Percentiles rank a stretch among this genome's conserved stretches.
phyloP scores from a whole-genome alignment of 2,329 filamentous ascomycete genomes.

The Nakataea oryzae region DNA sequence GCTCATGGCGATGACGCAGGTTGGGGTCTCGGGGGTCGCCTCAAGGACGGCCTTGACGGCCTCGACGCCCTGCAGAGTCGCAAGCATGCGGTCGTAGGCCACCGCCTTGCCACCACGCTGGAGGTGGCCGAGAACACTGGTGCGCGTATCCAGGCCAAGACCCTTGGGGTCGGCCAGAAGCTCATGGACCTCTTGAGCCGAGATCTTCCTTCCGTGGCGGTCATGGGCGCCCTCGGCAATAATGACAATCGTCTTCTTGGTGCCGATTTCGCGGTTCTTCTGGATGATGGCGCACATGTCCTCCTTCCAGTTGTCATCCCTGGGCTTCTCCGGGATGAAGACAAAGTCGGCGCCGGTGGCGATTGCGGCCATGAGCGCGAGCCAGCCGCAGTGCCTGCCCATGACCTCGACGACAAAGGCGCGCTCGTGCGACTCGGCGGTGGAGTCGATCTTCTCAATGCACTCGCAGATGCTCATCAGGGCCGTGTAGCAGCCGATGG shows the following conservation, averaged over 20 bases:
- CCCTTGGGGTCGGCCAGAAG: constrained; percentile 67
- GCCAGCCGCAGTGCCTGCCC: constrained; percentile 95
- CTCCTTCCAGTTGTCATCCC: constrained; percentile 75
- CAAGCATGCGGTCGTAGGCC: constrained; percentile 88
- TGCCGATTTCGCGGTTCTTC: constrained; percentile 75
- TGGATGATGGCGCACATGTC: constrained; percentile 75
- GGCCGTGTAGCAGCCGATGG: constrained; percentile 93
- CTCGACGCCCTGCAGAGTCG: constrained; percentile 87
- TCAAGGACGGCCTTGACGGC: constrained; percentile 87
- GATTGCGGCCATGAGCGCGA: constrained; percentile 91
- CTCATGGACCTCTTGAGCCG: constrained; percentile 70
- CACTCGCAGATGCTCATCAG: constrained; percentile 88
- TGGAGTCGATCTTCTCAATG: constrained; percentile 94
- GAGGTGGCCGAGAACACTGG: constrained; percentile 94
- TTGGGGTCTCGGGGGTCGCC: constrained; percentile 78
- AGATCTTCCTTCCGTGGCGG: constrained; percentile 72
- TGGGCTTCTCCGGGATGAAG: constrained; percentile 92
- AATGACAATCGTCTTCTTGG: constrained; percentile 96
- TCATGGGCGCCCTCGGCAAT: constrained; percentile 93
- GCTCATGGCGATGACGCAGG: constrained; percentile 89
- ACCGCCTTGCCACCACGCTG: constrained; percentile 88
- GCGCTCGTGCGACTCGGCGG: constrained; percentile 84
- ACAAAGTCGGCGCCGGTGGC: constrained; percentile 93
- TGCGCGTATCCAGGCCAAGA: constrained; percentile 78
- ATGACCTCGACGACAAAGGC: constrained; percentile 98